Evolutionary conservation across 106 monocot genomes (phyloP).

Genomic region (Dioscorea alata): DNA sequence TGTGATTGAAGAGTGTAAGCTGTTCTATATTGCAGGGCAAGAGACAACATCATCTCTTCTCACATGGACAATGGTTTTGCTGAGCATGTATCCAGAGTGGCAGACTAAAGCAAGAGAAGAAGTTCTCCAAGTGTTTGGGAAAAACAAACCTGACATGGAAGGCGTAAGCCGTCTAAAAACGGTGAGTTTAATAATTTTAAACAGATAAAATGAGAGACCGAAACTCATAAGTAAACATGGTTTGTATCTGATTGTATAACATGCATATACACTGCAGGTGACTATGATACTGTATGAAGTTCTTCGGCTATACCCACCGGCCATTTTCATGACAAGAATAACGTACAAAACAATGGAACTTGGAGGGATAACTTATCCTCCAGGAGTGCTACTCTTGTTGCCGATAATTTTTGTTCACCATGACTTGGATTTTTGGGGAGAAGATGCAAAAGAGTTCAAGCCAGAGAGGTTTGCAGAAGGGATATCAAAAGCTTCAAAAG

Average conservation of each 20-base stretch:
- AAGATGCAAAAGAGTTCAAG: constrained; percentile 35
- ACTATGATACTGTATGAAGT: constrained; percentile 56
- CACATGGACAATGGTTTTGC: constrained; percentile 47
- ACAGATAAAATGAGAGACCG: too few species aligned
- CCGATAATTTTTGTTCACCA: constrained; percentile 29
- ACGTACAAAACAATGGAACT: constrained; percentile 18
- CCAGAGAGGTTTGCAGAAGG: constrained; percentile 47
- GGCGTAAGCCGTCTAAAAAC: constrained; percentile 30
- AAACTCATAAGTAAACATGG: too few species aligned
- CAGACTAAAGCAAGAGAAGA: constrained; percentile 52
- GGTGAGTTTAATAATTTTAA: constrained; percentile 18
- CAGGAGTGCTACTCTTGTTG: constrained; percentile 10
- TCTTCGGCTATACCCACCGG: constrained; percentile 42
- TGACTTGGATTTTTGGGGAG: constrained; percentile 22
- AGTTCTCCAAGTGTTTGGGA: constrained; percentile 38
- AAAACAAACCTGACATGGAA: constrained; percentile 15
- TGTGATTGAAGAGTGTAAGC: constrained; percentile 69
- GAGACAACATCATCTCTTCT: constrained; percentile 52
- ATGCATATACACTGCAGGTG: constrained; percentile 10
- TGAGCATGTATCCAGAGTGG: constrained; percentile 53
- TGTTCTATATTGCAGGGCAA: constrained; percentile 78
- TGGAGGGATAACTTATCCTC: constrained; percentile 12
- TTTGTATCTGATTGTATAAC: too few species aligned
- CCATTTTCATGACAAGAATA: background rate
- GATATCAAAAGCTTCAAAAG: constrained; percentile 26